phyloP scores from a whole-genome alignment of 768 basidiomycete species.

The Hygrophoropsis aurantiaca region DNA sequence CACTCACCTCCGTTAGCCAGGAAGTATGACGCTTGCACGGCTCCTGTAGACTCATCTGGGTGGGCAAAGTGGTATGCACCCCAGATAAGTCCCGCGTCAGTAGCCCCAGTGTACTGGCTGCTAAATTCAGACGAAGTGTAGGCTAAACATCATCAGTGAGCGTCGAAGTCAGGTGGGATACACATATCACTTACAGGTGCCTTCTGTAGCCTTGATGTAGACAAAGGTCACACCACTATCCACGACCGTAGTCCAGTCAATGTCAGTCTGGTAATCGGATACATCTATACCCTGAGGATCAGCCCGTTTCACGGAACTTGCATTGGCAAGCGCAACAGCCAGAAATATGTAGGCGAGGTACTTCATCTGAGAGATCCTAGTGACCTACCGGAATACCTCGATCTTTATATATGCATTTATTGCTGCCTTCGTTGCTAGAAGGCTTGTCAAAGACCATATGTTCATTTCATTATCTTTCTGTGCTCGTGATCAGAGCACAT shows the following conservation, averaged over 20 bases:
- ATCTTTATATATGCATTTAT: conserved; percentile 11
- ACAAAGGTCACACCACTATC: conserved; percentile 53
- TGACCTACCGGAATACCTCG: neutral
- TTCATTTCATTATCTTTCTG: neutral
- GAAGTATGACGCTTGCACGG: conserved; percentile 60
- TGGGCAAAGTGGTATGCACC: conserved; percentile 64
- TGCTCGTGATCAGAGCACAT: conserved; percentile 13
- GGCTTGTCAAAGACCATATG: neutral
- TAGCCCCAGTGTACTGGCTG: conserved; percentile 56
- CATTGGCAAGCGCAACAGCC: conserved; percentile 12
- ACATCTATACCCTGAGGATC: conserved; percentile 55
- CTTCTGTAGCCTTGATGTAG: conserved; percentile 71
- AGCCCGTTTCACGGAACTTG: conserved; percentile 29
- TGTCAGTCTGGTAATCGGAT: conserved; percentile 45
- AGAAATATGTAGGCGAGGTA: conserved; percentile 14
- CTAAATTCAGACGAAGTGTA: conserved; percentile 33
- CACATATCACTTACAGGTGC: conserved; percentile 40
- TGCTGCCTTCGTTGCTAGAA: neutral
- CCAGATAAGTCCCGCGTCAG: conserved; percentile 54
- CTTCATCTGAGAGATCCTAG: conserved; percentile 15
- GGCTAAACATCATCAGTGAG: conserved; percentile 8
- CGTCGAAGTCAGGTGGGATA: too few species aligned
- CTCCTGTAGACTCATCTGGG: conserved; percentile 53
- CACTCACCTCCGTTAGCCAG: conserved; percentile 50
- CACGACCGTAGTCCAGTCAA: conserved; percentile 54